Percentiles rank a stretch among this genome's conserved stretches.
Conservation (phyloP, 345 rosid genomes). For the Erucastrum elatum region DNA sequence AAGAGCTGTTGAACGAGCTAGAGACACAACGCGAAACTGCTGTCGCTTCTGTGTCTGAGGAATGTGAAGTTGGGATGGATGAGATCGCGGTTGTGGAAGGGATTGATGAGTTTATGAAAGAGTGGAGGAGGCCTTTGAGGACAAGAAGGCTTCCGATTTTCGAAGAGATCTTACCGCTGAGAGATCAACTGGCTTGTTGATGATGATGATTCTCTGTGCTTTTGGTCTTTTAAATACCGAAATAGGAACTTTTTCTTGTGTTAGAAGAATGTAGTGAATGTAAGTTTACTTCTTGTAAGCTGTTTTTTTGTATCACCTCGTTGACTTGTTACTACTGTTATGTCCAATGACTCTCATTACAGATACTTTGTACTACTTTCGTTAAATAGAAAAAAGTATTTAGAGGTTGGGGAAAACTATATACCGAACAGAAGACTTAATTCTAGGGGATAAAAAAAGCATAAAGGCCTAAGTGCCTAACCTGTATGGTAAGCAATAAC, state of each 20-base stretch:
- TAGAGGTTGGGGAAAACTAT: neutral
- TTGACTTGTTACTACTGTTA: neutral
- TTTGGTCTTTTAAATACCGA: slow-evolving; percentile 1
- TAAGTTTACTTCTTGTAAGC: slow-evolving; percentile 40
- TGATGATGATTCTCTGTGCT: slow-evolving; percentile 5
- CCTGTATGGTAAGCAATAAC: neutral
- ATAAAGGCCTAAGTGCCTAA: neutral
- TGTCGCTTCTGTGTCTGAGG: slow-evolving; percentile 9
- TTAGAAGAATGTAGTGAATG: slow-evolving; percentile 8
- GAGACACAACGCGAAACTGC: slow-evolving; percentile 23
- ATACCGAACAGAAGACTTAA: neutral
- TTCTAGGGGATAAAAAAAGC: neutral
- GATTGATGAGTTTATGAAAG: slow-evolving; percentile 62
- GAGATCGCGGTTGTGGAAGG: slow-evolving; percentile 52
- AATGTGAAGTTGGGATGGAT: slow-evolving; percentile 44
- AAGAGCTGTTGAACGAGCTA: slow-evolving; percentile 52
- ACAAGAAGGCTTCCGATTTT: slow-evolving; percentile 83
- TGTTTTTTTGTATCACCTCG: slow-evolving; percentile 13
- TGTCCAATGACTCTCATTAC: neutral
- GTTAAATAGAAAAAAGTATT: neutral
- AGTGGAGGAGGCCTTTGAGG: slow-evolving; percentile 59
- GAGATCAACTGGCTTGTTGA: slow-evolving; percentile 85
- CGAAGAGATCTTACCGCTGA: slow-evolving; percentile 78
- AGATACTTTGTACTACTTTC: neutral
- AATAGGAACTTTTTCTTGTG: neutral